Conservation (phyloP, 768 basidiomycete genomes). For the Boletus coccyginus region DNA sequence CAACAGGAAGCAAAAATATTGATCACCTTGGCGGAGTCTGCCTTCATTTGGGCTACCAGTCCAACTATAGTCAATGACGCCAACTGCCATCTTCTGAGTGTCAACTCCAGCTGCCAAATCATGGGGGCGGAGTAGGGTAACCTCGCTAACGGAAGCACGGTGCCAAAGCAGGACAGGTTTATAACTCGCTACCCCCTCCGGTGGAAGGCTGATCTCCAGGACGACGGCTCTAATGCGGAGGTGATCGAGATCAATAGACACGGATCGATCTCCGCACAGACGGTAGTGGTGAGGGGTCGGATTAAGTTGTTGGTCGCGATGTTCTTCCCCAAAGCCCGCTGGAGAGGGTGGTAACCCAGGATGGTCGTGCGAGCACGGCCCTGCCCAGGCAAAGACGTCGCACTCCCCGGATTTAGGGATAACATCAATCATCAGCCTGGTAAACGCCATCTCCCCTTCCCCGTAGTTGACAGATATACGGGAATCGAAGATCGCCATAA, state of each 20-base stretch:
- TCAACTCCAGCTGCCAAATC: neutral
- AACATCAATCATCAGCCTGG: slow-evolving; percentile 16
- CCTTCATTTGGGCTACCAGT: slow-evolving; percentile 10
- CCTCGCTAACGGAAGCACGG: slow-evolving; percentile 1
- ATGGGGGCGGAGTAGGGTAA: neutral
- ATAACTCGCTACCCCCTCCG: neutral
- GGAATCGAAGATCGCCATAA: slow-evolving; percentile 17
- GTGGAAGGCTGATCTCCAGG: slow-evolving; percentile 5
- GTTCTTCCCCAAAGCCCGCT: slow-evolving; percentile 6
- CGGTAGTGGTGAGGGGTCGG: slow-evolving; percentile 13
- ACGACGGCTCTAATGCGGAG: slow-evolving; percentile 10
- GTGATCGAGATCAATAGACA: slow-evolving; percentile 4
- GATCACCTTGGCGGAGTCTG: neutral
- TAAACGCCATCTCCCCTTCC: slow-evolving; percentile 15
- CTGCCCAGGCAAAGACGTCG: slow-evolving; percentile 24
- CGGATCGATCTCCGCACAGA: slow-evolving; percentile 19
- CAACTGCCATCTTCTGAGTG: slow-evolving; percentile 13
- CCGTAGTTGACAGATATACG: slow-evolving; percentile 11
- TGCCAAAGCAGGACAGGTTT: neutral
- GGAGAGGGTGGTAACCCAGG: slow-evolving; percentile 15
- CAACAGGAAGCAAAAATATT: slow-evolving; percentile 21
- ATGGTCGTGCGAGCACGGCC: slow-evolving; percentile 4
- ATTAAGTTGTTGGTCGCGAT: slow-evolving; percentile 2
- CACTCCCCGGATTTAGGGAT: slow-evolving; percentile 18
- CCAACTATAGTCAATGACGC: slow-evolving; percentile 23